Evolutionary conservation across 495 filamentous ascomycete genomes (phyloP), one percentile per base, ranked within the genome.

Genomic region (Aspergillus campestris): DNA sequence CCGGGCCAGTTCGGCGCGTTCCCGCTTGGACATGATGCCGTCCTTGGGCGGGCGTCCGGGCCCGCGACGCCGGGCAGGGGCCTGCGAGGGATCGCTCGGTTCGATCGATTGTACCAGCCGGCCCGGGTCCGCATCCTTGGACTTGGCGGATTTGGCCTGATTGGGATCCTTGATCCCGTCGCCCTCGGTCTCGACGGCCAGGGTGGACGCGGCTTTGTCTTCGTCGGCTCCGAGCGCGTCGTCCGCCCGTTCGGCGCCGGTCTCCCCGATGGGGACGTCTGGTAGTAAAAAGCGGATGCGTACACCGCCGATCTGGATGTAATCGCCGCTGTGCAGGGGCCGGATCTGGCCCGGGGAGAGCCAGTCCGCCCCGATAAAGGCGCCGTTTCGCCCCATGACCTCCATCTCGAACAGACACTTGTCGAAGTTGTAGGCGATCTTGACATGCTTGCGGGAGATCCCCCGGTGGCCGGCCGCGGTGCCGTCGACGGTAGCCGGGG

Each of bases 21-120:
- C 86, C 32, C 88, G 78, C 68, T 94, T 94, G 7, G 89, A 95
- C 79, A 94, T 89, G 58, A 92, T 80, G 6, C 89, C 89, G 61
- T 94, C 84, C 71, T 94, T 94, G 7, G 89, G 89, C 36, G 89
- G 89, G 42, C 89, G 71, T 30, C 89, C 89, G 36, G 89, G 89
- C 8, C 89, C 89, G 42, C 86, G 82, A 43, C 87, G 84, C 57
- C 81, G 87, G 3, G 73, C 70, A 5, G 78, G 74, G 42, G 67
- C 70, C 44, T 60, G 57, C 12, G 56, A 56, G 45, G 58, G 62
- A 38, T 67, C 69, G 11, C 53, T 59, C 1, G 47, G 47, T 38
- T 73, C 69, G 6, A 69, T 57, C 6, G 67, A 69, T 18, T 51
- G 52, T n/a, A 58, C 40, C 9, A 57, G 38, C 33, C 58, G 62